Percentiles rank a stretch among this genome's conserved stretches.
phyloP scores from a whole-genome alignment of 2,329 filamentous ascomycete species.

The Monosporascus sp. region DNA sequence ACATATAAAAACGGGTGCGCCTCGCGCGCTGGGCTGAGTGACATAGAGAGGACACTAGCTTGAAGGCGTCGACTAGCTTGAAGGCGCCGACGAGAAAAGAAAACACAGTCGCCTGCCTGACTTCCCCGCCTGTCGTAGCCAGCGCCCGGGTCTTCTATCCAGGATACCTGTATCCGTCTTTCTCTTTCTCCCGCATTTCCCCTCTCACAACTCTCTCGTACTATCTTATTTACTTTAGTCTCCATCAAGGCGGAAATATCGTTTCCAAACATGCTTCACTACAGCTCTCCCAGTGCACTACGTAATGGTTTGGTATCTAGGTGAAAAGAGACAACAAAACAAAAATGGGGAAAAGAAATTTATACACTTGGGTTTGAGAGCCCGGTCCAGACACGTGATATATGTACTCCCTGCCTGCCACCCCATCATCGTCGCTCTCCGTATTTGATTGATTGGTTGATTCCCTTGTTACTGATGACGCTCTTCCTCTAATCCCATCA shows the following conservation, averaged over 20 bases:
- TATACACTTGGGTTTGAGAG: background rate
- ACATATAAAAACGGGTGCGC: background rate
- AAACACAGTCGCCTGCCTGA: background rate
- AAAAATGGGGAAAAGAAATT: background rate
- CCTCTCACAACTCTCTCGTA: background rate
- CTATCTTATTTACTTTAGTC: background rate
- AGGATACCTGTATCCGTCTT: background rate
- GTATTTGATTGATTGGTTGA: background rate
- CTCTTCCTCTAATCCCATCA: constrained; percentile 51
- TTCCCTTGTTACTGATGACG: constrained; percentile 38
- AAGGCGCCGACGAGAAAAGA: background rate
- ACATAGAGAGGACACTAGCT: background rate
- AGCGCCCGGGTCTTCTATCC: background rate
- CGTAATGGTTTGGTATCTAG: too few species aligned
- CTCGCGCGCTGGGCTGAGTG: background rate
- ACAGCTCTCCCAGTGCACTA: background rate
- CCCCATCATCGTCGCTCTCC: background rate
- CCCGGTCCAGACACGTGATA: background rate
- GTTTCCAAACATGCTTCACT: background rate
- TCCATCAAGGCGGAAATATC: background rate
- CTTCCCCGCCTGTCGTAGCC: background rate
- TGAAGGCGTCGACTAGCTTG: background rate
- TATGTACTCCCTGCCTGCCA: background rate
- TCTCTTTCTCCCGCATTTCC: background rate
- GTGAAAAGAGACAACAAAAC: background rate